Evolutionary conservation across 1,284 basidiomycete genomes (phyloP), one percentile per base, ranked within the genome.

Genomic region (Melampsora larici-populina): DNA sequence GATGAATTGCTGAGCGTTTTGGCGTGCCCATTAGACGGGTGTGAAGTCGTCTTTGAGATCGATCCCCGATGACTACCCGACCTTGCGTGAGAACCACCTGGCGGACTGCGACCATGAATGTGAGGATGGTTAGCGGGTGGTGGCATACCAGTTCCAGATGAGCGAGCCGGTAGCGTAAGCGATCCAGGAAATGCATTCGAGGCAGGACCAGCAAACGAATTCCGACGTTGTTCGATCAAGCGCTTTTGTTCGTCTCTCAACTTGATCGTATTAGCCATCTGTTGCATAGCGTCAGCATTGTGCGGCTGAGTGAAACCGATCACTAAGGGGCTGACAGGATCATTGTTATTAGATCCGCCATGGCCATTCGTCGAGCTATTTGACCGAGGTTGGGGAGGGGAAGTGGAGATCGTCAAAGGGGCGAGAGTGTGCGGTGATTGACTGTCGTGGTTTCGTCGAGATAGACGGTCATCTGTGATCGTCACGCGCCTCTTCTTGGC

Each of bases 241-340:
- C 58, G 40, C 51, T 76, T 76, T n/a, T 76, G 74, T 62, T 76
- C 74, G n/a, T 76, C 74, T 36, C 66, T 60, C 43, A 76, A 63
- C 36, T 76, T 76, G 36, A 76, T 60, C 17, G 73, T 76, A 43
- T 76, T 60, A 26, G 73, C 73, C 36, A 76, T 64, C n/a, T 76
- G 74, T 62, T 76, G 65, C 33, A 76, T 69, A 36, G 66, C 58
- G 60, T 26, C 62, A 40, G 58, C 48, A 64, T 76, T 9, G 8
- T 69, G 55, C 31, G 58, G 66, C 63, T 69, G 66, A 36, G 24
- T n/a, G 65, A 69, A 76, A 24, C 74, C 72, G 67, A 75, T 66
- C 8, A 66, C 51, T 17, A 75, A 51, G 21, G 66, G 74, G 49
- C 58, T 64, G 13, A 51, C 26, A 26, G 74, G 66, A 5, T 76